Evolutionary conservation across 2,329 filamentous ascomycete genomes (phyloP).

Genomic region (Pseudocercospora musae): DNA sequence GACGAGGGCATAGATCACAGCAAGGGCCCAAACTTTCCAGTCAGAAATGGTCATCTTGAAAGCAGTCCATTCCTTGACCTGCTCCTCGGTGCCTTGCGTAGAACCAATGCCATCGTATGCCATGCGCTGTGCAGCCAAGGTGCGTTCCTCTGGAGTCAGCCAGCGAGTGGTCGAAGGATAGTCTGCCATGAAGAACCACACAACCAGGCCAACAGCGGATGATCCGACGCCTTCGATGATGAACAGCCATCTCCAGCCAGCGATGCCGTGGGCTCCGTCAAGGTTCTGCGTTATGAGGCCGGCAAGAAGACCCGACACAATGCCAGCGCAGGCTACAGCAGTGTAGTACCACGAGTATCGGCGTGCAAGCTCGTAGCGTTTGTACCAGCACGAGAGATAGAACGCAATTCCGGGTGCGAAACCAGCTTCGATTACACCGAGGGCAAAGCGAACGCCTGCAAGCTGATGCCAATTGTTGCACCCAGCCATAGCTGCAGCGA

Average conservation of each 20-base stretch:
- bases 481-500: conserved; percentile 48
- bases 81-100: conserved; percentile 1
- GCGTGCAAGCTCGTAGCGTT: conserved; percentile 39
- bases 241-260: conserved; percentile 43
- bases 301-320: conserved; percentile 30
- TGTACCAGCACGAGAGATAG: conserved; percentile 9
- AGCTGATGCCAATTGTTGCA: conserved; percentile 43
- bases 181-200: conserved; percentile 44
- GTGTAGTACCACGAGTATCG: conserved; percentile 27
- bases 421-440: conserved; percentile 22
- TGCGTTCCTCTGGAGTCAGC: conserved; percentile 52
- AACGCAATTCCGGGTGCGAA: conserved; percentile 7
- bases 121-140: conserved; percentile 53
- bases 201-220: conserved; percentile 17
- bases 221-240: conserved; percentile 9
- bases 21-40: conserved; percentile 53
- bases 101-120: conserved; percentile 39
- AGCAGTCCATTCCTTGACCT: conserved; percentile 47
- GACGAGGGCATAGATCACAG: conserved; percentile 54
- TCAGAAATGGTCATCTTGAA: conserved; percentile 50
- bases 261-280: conserved; percentile 36
- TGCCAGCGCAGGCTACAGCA: conserved; percentile 36
- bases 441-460: conserved; percentile 48
- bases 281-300: conserved; percentile 45
- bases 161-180: conserved; percentile 54